phyloP scores from a whole-genome alignment of 139 green algal species.

The Asterochloris erici region DNA sequence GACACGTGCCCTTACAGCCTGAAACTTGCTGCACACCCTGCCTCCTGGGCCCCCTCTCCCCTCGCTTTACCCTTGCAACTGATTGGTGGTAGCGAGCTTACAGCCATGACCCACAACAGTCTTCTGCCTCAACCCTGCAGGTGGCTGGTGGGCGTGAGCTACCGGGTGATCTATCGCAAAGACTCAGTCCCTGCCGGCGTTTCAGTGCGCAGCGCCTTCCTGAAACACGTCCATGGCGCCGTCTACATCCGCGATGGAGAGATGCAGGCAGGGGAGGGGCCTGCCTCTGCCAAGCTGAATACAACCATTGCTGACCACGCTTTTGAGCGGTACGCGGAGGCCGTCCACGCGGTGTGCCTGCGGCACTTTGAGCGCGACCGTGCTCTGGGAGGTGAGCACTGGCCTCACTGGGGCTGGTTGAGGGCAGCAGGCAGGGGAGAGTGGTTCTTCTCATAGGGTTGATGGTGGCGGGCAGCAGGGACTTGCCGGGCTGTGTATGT shows the following conservation, averaged over 20 bases:
- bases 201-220: not conserved
- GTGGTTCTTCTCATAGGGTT: too few relatives aligned
- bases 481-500: too few relatives aligned
- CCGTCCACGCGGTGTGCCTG: not conserved
- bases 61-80: too few relatives aligned
- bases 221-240: constrained; percentile 5
- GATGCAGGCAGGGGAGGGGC: too few relatives aligned
- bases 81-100: too few relatives aligned
- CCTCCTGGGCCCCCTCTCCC: too few relatives aligned
- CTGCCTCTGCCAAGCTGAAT: not conserved
- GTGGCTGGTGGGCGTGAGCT: constrained; percentile 17
- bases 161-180: not conserved
- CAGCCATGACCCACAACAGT: too few relatives aligned
- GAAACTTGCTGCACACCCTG: too few relatives aligned
- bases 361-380: constrained; percentile 9
- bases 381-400: not conserved
- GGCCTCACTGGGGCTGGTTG: too few relatives aligned
- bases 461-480: too few relatives aligned
- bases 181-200: not conserved
- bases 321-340: not conserved
- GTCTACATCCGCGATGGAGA: not conserved
- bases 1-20: too few relatives aligned
- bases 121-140: not conserved
- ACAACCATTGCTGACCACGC: not conserved
- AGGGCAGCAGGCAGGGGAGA: too few relatives aligned